Evolutionary conservation across 106 monocot genomes (phyloP), one percentile per base, ranked within the genome.

Genomic region (Phalaenopsis aphrodite): DNA sequence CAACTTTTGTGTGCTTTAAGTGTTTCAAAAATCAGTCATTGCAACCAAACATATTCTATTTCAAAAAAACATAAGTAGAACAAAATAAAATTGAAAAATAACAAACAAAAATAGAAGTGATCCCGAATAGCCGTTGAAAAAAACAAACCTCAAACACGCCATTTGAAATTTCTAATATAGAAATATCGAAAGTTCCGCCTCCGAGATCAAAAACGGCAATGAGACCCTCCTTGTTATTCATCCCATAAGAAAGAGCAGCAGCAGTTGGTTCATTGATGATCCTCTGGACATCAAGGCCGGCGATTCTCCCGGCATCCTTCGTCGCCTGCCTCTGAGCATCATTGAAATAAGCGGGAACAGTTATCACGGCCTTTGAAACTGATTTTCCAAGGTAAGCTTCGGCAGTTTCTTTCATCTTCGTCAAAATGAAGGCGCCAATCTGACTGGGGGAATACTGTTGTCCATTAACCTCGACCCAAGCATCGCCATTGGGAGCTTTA

Each of bases 341-440:
- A 86, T 94, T 94, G 77, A 91, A 94, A 77, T 94, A 94, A 48
- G 94, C 94, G 52, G 94, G 94, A 75, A 94, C 94, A 10, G 94
- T 94, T 41, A 94, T 84, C 19, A 94, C 94, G 39, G 94, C 94
- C 79, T 94, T 91, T 12, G 87, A 71, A 78, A 91, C 78, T 14
- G 86, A 81, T 81, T 85, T 88, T 3, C 88, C 88, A 38, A 91
- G 85, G 79, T 89, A 91, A 56, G 86, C 41, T 71, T 91, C 91
- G 36, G 91, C 91, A 68, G 91, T 94, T 87, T 94, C 94, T 73
- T 89, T 91, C 94, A 94, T 94, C 71, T 94, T 94, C 47, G 88
- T 94, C 72, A 91, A 64, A 47, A 91, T 46, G 80, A 91, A 91
- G 46, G 91, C 91, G 77, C 88, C 91, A 57, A 91, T 88, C 76